Percentiles rank a stretch among this genome's conserved stretches.
Evolutionary conservation across 495 filamentous ascomycete species (phyloP).

Genomic region (Beverwykella pulmonaria): DNA sequence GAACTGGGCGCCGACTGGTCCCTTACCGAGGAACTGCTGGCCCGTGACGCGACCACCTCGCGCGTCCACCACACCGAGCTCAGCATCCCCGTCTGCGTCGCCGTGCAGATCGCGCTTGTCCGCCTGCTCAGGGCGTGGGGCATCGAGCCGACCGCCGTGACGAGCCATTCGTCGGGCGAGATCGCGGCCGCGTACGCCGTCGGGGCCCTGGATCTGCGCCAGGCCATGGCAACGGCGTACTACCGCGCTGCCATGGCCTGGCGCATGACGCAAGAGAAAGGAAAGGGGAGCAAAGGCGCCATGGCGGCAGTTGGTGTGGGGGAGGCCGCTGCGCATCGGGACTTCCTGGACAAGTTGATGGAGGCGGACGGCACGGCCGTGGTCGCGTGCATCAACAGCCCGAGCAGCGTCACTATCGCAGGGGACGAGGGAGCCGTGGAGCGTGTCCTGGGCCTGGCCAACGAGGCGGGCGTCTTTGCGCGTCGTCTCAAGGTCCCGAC

Average conservation of each 20-base stretch:
- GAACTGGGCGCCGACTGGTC: conserved; percentile 3
- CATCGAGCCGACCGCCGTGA: neutral
- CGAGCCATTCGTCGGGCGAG: conserved; percentile 32
- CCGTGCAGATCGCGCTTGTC: conserved; percentile 36
- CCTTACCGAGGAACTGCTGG: no score
- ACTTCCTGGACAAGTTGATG: no score
- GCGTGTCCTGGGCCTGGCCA: neutral
- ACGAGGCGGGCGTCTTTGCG: conserved; percentile 11
- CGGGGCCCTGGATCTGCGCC: conserved; percentile 31
- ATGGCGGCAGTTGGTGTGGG: conserved; percentile 30
- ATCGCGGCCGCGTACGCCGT: conserved; percentile 26
- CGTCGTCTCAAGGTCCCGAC: conserved; percentile 20
- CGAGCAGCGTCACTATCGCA: conserved; percentile 23
- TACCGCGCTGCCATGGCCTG: conserved; percentile 40
- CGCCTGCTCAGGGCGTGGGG: conserved; percentile 27
- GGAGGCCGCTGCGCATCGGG: no score
- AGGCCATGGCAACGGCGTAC: conserved; percentile 51
- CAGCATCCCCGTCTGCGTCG: conserved; percentile 43
- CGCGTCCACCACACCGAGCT: neutral
- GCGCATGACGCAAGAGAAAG: neutral
- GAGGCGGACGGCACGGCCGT: conserved; percentile 10
- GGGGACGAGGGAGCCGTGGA: conserved; percentile 12
- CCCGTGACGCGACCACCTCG: no score
- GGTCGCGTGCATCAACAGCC: conserved; percentile 12
- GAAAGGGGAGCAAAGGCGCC: conserved; percentile 3